phyloP scores from a whole-genome alignment of 1,139 yeast species.

The Schizosaccharomyces versatilis region DNA sequence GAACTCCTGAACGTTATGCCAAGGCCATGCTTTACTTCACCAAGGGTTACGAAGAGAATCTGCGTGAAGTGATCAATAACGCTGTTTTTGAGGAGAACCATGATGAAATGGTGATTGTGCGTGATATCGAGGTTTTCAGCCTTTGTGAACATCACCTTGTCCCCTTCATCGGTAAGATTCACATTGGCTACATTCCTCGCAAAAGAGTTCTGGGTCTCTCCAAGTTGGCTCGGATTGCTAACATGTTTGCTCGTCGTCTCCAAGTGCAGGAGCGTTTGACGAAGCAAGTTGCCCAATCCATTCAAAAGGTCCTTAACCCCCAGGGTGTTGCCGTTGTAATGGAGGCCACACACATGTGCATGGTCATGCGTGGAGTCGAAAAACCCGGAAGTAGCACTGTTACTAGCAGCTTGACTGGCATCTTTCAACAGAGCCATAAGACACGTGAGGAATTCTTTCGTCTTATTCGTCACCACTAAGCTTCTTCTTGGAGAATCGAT shows the following conservation, averaged over 20 bases:
- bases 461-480: slow-evolving; percentile 1
- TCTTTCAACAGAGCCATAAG: slow-evolving; percentile 70
- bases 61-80: slow-evolving; percentile 69
- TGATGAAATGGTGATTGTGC: slow-evolving; percentile 94
- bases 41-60: slow-evolving; percentile 86
- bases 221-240: slow-evolving; percentile 84
- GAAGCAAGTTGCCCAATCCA: slow-evolving; percentile 90
- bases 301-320: slow-evolving; percentile 74
- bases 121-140: slow-evolving; percentile 80
- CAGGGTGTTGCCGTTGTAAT: slow-evolving; percentile 95
- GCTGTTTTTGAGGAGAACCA: slow-evolving; percentile 97
- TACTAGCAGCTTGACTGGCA: slow-evolving; percentile 92
- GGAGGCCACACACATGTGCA: slow-evolving; percentile 96
- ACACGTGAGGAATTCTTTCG: slow-evolving; percentile 85
- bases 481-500: too few species aligned
- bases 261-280: slow-evolving; percentile 95
- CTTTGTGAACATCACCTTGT: slow-evolving; percentile 94
- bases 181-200: slow-evolving; percentile 89
- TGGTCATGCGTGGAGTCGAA: slow-evolving; percentile 96
- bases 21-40: slow-evolving; percentile 90
- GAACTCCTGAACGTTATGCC: slow-evolving; percentile 91
- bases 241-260: slow-evolving; percentile 82
- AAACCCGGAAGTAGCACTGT: slow-evolving; percentile 84
- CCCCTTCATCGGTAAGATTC: slow-evolving; percentile 80
- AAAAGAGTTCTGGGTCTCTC: slow-evolving; percentile 84